These are phyloP conservation scores for Carallia brachiata DNA, from an alignment of 345 rosid genomes.

Conservation along the genomic window DNA sequence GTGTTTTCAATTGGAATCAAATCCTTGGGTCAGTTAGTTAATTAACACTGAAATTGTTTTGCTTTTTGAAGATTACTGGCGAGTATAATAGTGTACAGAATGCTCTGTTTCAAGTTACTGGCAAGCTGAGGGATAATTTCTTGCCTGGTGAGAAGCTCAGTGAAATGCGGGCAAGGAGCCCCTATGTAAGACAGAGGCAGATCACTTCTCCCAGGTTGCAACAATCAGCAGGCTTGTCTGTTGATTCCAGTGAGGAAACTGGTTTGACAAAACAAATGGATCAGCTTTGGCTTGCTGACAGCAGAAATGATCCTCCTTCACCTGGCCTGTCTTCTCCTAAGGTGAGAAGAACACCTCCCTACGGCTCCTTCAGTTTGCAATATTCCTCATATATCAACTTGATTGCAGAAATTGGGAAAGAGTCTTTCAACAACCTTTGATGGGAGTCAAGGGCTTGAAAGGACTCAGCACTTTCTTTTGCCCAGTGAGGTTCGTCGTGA, in stretches of 20 bases:
- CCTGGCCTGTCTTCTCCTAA: constrained; percentile 22
- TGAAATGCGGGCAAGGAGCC: constrained; percentile 23
- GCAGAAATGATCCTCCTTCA: constrained; percentile 18
- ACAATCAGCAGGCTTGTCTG: constrained; percentile 16
- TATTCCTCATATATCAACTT: constrained; percentile 6
- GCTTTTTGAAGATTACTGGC: constrained; percentile 43
- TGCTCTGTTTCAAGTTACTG: constrained; percentile 38
- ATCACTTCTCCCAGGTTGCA: constrained; percentile 20
- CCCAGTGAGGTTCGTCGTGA: constrained; percentile 14
- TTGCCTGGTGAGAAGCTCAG: constrained; percentile 33
- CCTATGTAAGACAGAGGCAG: constrained; percentile 25
- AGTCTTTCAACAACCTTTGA: constrained; percentile 14
- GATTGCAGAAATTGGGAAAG: constrained; percentile 31
- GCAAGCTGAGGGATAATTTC: constrained; percentile 37
- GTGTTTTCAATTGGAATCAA: no score
- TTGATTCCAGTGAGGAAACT: constrained; percentile 18
- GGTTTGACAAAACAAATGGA: constrained; percentile 28
- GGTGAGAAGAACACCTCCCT: constrained; percentile 23
- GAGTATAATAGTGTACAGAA: constrained; percentile 40
- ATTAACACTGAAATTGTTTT: background rate
- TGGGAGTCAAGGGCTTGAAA: constrained; percentile 33
- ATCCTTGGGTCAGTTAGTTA: no score
- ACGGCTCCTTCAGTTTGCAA: constrained; percentile 2
- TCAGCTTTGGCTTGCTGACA: constrained; percentile 29
- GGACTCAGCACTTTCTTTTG: constrained; percentile 17